These are phyloP conservation scores for Chaetomium cochliodes DNA, from an alignment of 495 filamentous ascomycete genomes.

Conservation along the genomic window DNA sequence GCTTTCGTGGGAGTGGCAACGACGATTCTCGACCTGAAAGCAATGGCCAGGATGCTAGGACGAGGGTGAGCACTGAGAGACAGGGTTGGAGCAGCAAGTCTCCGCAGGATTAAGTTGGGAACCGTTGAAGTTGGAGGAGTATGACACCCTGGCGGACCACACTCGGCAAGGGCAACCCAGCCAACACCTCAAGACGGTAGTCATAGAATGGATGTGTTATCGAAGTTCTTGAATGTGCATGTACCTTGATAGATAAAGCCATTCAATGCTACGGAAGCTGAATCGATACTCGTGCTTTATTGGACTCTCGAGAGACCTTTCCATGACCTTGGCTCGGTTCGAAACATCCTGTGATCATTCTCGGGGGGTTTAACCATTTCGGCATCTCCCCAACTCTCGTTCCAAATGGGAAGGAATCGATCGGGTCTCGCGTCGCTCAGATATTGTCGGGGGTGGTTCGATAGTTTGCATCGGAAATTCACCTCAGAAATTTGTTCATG, in stretches of 20 bases:
- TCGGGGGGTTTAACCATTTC: no score
- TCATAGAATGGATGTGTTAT: neutral
- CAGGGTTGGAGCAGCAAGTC: neutral
- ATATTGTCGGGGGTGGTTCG: slow-evolving; percentile 35
- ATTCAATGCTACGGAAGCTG: neutral
- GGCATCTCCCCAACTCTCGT: no score
- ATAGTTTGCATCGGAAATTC: slow-evolving; percentile 25
- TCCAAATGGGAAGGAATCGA: slow-evolving; percentile 11
- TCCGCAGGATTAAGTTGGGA: neutral
- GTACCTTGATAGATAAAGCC: neutral
- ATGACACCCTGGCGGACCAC: slow-evolving; percentile 13
- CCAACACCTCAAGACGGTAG: neutral
- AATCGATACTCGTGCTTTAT: neutral
- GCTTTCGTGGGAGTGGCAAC: neutral
- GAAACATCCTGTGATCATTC: neutral
- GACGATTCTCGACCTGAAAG: neutral
- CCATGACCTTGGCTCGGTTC: neutral
- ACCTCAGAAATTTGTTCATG: slow-evolving; percentile 13
- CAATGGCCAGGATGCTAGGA: neutral
- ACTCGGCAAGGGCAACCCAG: slow-evolving; percentile 10
- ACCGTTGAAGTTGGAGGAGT: slow-evolving; percentile 1
- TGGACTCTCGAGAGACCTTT: neutral
- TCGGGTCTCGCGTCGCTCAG: slow-evolving; percentile 19
- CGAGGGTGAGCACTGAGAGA: slow-evolving; percentile 4
- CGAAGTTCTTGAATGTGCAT: no score